phyloP scores from a whole-genome alignment of 768 basidiomycete genomes.

The Mycena pura region DNA sequence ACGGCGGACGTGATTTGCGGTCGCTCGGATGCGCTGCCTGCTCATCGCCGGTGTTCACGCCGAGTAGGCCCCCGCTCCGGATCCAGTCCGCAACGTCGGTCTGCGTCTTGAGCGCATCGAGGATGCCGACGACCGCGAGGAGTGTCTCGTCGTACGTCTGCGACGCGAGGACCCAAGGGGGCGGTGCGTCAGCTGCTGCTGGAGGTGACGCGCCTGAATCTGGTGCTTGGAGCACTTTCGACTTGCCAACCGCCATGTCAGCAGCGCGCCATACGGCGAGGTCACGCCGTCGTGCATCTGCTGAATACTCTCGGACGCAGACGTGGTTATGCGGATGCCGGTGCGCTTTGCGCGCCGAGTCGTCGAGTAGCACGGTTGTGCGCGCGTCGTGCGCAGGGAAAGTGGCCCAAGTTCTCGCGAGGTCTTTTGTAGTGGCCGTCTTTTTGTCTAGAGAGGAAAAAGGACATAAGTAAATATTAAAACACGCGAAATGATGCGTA shows the following conservation, averaged over 20 bases:
- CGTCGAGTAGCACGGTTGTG: constrained; percentile 49
- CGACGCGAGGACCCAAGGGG: not conserved
- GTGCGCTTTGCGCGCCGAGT: constrained; percentile 37
- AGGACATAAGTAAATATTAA: not conserved
- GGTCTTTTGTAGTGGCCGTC: constrained; percentile 74
- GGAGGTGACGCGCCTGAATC: not conserved
- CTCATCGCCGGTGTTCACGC: not conserved
- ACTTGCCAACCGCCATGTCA: not conserved
- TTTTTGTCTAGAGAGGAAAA: constrained; percentile 43
- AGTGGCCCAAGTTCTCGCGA: constrained; percentile 68
- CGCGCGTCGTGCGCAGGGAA: constrained; percentile 49
- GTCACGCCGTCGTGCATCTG: constrained; percentile 34
- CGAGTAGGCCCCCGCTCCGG: constrained; percentile 46
- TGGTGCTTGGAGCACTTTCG: not conserved
- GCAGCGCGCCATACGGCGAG: not conserved
- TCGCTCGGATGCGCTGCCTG: no score
- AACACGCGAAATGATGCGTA: constrained; percentile 46
- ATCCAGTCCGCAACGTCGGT: constrained; percentile 60
- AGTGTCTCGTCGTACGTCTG: constrained; percentile 47
- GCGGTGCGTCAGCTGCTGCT: not conserved
- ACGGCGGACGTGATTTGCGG: not conserved
- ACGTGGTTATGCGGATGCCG: constrained; percentile 66
- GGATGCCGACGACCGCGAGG: constrained; percentile 58
- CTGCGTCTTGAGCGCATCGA: constrained; percentile 53
- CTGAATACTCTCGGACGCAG: constrained; percentile 59